Evolutionary conservation across 345 rosid genomes (phyloP).

Genomic region (Camelina neglecta): DNA sequence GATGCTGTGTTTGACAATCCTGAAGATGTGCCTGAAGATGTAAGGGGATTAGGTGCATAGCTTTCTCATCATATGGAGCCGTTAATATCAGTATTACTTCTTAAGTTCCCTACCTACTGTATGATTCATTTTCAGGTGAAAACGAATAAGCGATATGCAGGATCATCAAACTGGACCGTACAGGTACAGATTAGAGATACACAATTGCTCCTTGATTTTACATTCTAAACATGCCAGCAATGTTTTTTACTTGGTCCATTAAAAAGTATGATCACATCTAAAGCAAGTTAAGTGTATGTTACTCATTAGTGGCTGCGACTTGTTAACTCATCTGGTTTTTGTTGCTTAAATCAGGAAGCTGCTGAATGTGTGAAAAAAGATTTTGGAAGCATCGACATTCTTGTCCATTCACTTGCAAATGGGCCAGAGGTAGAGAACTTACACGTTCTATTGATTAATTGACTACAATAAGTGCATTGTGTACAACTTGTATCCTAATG

Average conservation of each 20-base stretch:
- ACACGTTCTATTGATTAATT: not conserved
- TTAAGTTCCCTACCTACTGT: slow-evolving; percentile 7
- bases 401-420: slow-evolving; percentile 94
- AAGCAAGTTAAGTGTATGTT: not conserved
- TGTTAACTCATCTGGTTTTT: slow-evolving; percentile 4
- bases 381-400: slow-evolving; percentile 91
- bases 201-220: not conserved
- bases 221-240: too few relatives aligned
- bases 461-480: not conserved
- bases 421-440: slow-evolving; percentile 80
- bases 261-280: too few relatives aligned
- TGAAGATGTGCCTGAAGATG: slow-evolving; percentile 94
- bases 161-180: slow-evolving; percentile 92
- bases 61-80: slow-evolving; percentile 6
- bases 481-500: not conserved
- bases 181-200: slow-evolving; percentile 56
- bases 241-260: too few relatives aligned
- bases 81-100: slow-evolving; percentile 13
- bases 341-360: slow-evolving; percentile 66
- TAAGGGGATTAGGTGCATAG: slow-evolving; percentile 45
- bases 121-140: slow-evolving; percentile 61
- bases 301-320: not conserved
- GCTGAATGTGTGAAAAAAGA: slow-evolving; percentile 85
- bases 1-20: slow-evolving; percentile 90
- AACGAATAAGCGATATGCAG: slow-evolving; percentile 90